Base-by-base conservation (phyloP, 2,329 filamentous ascomycete species). In the Epichloe gansuensis region DNA sequence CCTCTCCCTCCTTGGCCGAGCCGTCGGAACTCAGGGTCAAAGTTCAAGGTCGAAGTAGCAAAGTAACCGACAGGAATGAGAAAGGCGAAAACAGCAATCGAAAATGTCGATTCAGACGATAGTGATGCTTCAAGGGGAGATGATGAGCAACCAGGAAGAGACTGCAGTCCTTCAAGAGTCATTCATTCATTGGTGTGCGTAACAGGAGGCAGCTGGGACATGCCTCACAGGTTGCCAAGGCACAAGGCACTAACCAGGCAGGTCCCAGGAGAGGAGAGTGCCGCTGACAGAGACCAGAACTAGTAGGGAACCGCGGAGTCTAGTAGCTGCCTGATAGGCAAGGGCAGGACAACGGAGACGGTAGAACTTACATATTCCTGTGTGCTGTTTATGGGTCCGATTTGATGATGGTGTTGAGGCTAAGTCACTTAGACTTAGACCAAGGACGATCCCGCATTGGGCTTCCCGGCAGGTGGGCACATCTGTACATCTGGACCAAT, bases 361-460 rank as follows among this genome's bases (percentile, higher is more conserved):
- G 23, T 43, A 23, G 37, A 37, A 37, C 50, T 37, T 37, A 37
- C 50, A 31, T 37, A 28, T 37, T 47, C 31, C 23, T 46, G 35
- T 17, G 47, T 31, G 28, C 28, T 31, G 28, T 31, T 31, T 31
- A 34, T 50, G 31, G 31, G 52, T 34, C 37, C 23, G 34, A n/a
- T 35, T 46, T 38, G 50, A 54, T 38, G 50, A 54, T 51, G 48
- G 49, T 52, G 48, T 51, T 52, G 37, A 48, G 41, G 28, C 23
- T 23, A 50, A 46, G 38, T 31, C 28, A 31, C 17, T 21, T 21
- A 21, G 17, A 47, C 42, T 48, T 52, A 38, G 49, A 54, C 46
- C 51, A 48, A 52, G 45, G 51, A 48, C 51, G 54, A 55, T 55
- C 48, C 54, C 44, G 44, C 44, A 45, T 48, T 53, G 48, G 51